Conservation (phyloP, 257 asterid species). For the Solanum phureja region DNA sequence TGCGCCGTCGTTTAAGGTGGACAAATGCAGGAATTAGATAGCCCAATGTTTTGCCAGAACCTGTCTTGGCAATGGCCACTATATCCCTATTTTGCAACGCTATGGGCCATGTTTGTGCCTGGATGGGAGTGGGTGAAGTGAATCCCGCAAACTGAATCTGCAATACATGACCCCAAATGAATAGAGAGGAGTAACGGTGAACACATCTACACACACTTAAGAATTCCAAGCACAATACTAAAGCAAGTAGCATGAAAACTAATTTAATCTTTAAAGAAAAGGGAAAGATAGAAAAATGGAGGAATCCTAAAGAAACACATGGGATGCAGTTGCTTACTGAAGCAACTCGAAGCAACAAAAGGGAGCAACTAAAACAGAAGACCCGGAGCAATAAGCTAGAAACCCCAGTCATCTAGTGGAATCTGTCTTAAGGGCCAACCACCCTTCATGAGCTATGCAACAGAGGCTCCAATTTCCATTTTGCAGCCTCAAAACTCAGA, state of each 20-base stretch:
- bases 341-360: slow-evolving; percentile 93
- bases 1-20: slow-evolving; percentile 59
- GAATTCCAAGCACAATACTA: background rate
- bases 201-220: slow-evolving; percentile 8
- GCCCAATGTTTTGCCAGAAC: slow-evolving; percentile 94
- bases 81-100: slow-evolving; percentile 69
- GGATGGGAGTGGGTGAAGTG: slow-evolving; percentile 90
- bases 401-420: slow-evolving; percentile 78
- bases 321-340: slow-evolving; percentile 95
- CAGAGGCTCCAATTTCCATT: slow-evolving; percentile 91
- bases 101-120: slow-evolving; percentile 98
- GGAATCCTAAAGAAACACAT: slow-evolving; percentile 42
- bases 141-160: slow-evolving; percentile 84
- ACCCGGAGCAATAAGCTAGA: slow-evolving; percentile 77
- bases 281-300: background rate
- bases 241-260: background rate
- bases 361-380: slow-evolving; percentile 78
- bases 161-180: slow-evolving; percentile 19
- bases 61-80: slow-evolving; percentile 98
- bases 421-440: slow-evolving; percentile 63
- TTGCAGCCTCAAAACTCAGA: slow-evolving; percentile 96
- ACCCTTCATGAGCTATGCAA: slow-evolving; percentile 74
- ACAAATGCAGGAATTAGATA: slow-evolving; percentile 87
- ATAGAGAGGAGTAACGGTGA: background rate
- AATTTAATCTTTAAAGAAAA: slow-evolving; percentile 5